phyloP scores from a whole-genome alignment of 2,329 filamentous ascomycete species.

The Chaetomiaceae sp. region DNA sequence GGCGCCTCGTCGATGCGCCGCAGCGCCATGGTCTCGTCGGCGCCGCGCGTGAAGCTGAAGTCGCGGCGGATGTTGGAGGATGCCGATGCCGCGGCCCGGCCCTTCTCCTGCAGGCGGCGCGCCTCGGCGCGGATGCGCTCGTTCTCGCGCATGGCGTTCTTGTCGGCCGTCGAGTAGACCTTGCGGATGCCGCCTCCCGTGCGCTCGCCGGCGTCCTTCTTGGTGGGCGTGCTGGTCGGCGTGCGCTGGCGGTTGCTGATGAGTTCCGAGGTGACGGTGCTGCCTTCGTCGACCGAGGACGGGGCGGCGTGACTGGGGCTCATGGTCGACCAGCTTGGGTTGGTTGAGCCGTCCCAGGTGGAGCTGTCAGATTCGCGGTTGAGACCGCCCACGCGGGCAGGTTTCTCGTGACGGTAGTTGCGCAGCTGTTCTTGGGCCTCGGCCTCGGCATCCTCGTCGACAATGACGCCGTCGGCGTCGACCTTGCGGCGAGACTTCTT shows the following conservation, averaged over 20 bases:
- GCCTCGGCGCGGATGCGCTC: slow-evolving; percentile 56
- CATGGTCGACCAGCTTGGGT: slow-evolving; percentile 57
- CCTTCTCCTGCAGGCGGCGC: slow-evolving; percentile 50
- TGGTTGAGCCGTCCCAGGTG: slow-evolving; percentile 69
- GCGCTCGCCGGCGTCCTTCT: slow-evolving; percentile 32
- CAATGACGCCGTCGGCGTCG: slow-evolving; percentile 56
- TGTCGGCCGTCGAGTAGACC: slow-evolving; percentile 58
- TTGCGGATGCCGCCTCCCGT: slow-evolving; percentile 48
- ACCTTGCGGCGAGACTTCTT: slow-evolving; percentile 41
- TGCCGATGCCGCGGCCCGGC: slow-evolving; percentile 30
- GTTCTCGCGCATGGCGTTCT: slow-evolving; percentile 46
- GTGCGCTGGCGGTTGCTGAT: slow-evolving; percentile 54
- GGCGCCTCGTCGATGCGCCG: slow-evolving; percentile 31
- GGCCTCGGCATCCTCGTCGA: slow-evolving; percentile 61
- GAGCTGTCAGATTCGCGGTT: slow-evolving; percentile 78
- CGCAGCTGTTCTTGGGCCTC: slow-evolving; percentile 66
- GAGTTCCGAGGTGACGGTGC: slow-evolving; percentile 57
- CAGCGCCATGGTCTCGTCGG: slow-evolving; percentile 28
- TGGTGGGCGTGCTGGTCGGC: slow-evolving; percentile 51
- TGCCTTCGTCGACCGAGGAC: slow-evolving; percentile 25
- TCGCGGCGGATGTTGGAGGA: slow-evolving; percentile 36
- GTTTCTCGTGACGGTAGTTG: slow-evolving; percentile 79
- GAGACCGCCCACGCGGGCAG: slow-evolving; percentile 82
- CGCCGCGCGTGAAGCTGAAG: slow-evolving; percentile 51
- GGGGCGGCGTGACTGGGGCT: slow-evolving; percentile 20